Evolutionary conservation across 23 red algal species (phyloP).

Genomic region (Gracilaria gracilis): DNA sequence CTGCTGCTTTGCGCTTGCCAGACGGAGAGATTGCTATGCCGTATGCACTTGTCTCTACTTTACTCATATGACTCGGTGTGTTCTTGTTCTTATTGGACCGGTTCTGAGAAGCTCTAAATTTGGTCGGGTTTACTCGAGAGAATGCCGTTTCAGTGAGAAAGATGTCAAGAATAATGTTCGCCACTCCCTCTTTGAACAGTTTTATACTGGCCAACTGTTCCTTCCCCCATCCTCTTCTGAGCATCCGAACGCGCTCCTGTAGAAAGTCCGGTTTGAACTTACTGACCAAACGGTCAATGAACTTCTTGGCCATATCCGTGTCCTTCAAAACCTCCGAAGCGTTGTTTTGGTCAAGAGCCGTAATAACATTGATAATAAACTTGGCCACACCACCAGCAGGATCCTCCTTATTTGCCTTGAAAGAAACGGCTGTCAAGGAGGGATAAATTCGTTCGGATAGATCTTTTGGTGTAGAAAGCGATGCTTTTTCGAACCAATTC

Average conservation of each 20-base stretch:
- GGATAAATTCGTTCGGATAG: background rate
- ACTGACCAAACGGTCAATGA: too few relatives aligned
- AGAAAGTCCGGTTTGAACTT: too few relatives aligned
- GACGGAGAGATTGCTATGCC: background rate
- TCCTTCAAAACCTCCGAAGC: too few relatives aligned
- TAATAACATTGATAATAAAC: too few relatives aligned
- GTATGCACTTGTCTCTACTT: too few relatives aligned
- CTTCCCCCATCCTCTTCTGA: slow-evolving; percentile 7
- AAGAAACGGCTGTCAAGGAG: background rate
- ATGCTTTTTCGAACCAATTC: slow-evolving; percentile 21
- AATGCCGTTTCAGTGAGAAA: slow-evolving; percentile 8
- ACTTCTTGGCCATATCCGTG: too few relatives aligned
- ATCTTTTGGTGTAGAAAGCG: background rate
- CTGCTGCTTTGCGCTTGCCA: background rate
- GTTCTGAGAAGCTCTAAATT: background rate
- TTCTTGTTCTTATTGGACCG: too few relatives aligned
- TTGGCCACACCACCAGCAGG: too few relatives aligned
- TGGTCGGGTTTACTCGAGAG: background rate
- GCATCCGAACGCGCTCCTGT: slow-evolving; percentile 15
- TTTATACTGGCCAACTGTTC: background rate
- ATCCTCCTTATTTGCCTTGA: too few relatives aligned
- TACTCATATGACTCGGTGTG: too few relatives aligned
- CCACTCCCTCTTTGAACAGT: slow-evolving; percentile 16
- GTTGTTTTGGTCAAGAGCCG: too few relatives aligned
- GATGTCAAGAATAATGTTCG: background rate